Evolutionary conservation across 768 basidiomycete genomes (phyloP).

Genomic region (Rhodocollybia butyracea): DNA sequence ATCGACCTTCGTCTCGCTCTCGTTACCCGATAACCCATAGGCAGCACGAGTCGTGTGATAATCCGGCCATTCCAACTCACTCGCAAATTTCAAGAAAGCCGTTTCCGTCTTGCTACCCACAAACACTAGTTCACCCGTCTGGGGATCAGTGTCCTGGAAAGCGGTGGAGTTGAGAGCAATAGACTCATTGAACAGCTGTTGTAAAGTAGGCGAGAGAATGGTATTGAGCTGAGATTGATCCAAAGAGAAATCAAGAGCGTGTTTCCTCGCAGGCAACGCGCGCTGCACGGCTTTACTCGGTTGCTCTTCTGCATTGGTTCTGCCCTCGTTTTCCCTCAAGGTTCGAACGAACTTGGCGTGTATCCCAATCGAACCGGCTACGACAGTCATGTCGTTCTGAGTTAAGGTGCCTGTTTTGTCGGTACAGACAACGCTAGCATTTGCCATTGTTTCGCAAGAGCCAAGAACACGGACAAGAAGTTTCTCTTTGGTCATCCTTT

Average conservation of each 20-base stretch:
- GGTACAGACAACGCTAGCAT: conserved; percentile 92
- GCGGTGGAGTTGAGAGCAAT: conserved; percentile 94
- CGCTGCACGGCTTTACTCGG: conserved; percentile 26
- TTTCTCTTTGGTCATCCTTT: conserved; percentile 96
- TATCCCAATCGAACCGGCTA: conserved; percentile 92
- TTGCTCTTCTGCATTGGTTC: conserved; percentile 68
- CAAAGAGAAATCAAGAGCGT: conserved; percentile 77
- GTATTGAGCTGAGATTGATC: conserved; percentile 71
- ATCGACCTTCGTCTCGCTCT: conserved; percentile 12
- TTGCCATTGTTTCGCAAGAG: conserved; percentile 98
- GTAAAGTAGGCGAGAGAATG: conserved; percentile 58
- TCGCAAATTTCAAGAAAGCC: conserved; percentile 82
- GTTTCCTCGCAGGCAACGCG: conserved; percentile 32
- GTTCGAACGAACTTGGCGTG: conserved; percentile 90
- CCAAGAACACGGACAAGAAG: conserved; percentile 93
- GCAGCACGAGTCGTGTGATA: conserved; percentile 65
- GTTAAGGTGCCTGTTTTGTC: conserved; percentile 98
- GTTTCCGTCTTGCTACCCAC: conserved; percentile 96
- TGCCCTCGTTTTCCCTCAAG: conserved; percentile 65
- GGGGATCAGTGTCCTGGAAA: conserved; percentile 76
- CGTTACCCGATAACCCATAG: background rate
- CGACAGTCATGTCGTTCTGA: conserved; percentile 92
- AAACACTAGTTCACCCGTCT: conserved; percentile 58
- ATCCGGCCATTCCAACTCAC: conserved; percentile 72
- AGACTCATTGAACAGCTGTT: conserved; percentile 73